phyloP scores from a whole-genome alignment of 148 eudicot genomes.

The Rhododendron vialii region DNA sequence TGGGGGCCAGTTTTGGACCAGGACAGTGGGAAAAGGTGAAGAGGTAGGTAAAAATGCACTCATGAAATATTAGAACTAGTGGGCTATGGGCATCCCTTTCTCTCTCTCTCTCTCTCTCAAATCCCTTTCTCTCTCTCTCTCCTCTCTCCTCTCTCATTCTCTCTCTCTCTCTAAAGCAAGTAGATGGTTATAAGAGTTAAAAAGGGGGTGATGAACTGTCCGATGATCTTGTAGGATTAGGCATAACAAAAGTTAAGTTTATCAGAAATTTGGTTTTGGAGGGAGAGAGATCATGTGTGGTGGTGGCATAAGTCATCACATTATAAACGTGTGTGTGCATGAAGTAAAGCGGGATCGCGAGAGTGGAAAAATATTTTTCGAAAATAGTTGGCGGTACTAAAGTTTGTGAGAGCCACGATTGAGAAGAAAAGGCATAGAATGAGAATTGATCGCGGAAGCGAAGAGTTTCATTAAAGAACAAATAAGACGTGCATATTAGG shows the following conservation, averaged over 20 bases:
- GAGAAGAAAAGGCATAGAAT: background rate
- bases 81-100: background rate
- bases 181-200: background rate
- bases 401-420: background rate
- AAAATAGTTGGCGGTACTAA: background rate
- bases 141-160: constrained; percentile 3
- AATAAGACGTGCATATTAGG: background rate
- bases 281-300: background rate
- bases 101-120: constrained; percentile 10
- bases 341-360: background rate
- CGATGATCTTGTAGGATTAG: no score
- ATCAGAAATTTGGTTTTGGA: no score
- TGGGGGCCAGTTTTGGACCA: constrained; percentile 22
- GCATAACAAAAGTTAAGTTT: no score
- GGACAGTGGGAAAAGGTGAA: constrained; percentile 20
- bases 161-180: constrained; percentile 13
- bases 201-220: no score
- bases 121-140: constrained; percentile 2
- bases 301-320: no score
- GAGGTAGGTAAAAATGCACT: constrained; percentile 27
- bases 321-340: background rate
- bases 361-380: background rate
- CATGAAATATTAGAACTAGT: constrained; percentile 22
- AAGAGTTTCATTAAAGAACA: background rate
- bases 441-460: background rate